Evolutionary conservation across 257 asterid genomes (phyloP).

Genomic region (Fraxinus quadrangulata): DNA sequence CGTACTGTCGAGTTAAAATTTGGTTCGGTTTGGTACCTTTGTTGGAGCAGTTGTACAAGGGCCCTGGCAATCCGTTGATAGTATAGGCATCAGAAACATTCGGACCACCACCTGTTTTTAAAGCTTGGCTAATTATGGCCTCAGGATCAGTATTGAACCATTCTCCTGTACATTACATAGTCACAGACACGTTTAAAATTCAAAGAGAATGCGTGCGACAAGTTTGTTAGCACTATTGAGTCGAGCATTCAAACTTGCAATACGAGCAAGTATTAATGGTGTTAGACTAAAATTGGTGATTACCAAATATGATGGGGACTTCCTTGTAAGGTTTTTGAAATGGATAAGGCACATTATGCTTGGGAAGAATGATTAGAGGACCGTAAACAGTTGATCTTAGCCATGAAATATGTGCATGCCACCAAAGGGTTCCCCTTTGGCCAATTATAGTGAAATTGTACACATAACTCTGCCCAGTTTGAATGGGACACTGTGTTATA

Average conservation of each 20-base stretch:
- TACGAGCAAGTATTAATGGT: not conserved
- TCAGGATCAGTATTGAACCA: conserved; percentile 43
- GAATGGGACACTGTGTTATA: conserved; percentile 6
- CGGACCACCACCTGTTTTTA: conserved; percentile 40
- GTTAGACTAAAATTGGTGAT: not conserved
- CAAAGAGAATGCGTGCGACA: not conserved
- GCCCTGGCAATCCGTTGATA: conserved; percentile 51
- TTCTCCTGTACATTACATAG: conserved; percentile 30
- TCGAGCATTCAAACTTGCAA: not conserved
- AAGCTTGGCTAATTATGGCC: conserved; percentile 32
- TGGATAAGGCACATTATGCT: not conserved
- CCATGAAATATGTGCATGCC: conserved; percentile 7
- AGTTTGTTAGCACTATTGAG: not conserved
- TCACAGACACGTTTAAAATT: too few species aligned
- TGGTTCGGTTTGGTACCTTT: conserved; percentile 23
- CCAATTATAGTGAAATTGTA: conserved; percentile 1
- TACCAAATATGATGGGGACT: conserved; percentile 7
- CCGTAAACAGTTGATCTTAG: conserved; percentile 2
- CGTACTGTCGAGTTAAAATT: not conserved
- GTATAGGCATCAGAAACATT: conserved; percentile 47
- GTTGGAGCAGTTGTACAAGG: conserved; percentile 35
- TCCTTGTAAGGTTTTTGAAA: not conserved
- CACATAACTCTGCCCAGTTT: conserved; percentile 4
- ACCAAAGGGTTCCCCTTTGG: conserved; percentile 5
- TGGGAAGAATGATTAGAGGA: conserved; percentile 3